phyloP scores from a whole-genome alignment of 1,284 basidiomycete species.

The Irpex rosettiformis region DNA sequence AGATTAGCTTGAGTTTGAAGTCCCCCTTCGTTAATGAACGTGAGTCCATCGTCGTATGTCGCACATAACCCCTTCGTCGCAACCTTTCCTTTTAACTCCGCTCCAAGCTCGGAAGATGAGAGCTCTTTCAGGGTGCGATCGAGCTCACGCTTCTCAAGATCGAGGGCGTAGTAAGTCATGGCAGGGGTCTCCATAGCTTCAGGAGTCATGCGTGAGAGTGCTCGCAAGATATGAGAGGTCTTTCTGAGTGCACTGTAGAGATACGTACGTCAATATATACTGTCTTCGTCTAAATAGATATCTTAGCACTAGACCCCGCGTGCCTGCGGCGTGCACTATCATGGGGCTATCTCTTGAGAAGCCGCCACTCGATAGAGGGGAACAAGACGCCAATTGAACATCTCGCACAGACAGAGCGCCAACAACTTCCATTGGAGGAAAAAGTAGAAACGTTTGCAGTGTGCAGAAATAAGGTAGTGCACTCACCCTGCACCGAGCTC shows the following conservation, averaged over 20 bases:
- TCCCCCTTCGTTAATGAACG: conserved; percentile 60
- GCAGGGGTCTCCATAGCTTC: conserved; percentile 37
- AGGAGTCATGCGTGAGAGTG: conserved; percentile 57
- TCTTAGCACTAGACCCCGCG: conserved; percentile 2
- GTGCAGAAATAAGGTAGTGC: not conserved
- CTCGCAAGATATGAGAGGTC: conserved; percentile 83
- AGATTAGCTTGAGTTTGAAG: conserved; percentile 32
- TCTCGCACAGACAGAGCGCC: not conserved
- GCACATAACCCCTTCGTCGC: conserved; percentile 83
- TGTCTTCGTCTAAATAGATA: not conserved
- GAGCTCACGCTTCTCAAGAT: conserved; percentile 86
- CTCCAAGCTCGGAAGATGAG: conserved; percentile 58
- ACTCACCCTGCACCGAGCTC: conserved; percentile 90
- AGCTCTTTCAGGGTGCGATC: conserved; percentile 78
- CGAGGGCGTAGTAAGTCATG: conserved; percentile 90
- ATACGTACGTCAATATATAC: conserved; percentile 1
- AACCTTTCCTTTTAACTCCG: conserved; percentile 66
- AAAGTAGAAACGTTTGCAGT: conserved; percentile 3
- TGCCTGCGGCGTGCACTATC: not conserved
- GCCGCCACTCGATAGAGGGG: not conserved
- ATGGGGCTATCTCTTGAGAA: conserved; percentile 1
- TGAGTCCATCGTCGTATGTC: conserved; percentile 83
- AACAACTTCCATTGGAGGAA: conserved; percentile 5
- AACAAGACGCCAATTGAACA: not conserved
- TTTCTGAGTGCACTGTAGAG: conserved; percentile 75